These are phyloP conservation scores for Aristolochia contorta DNA, from an alignment of 164 flowering plant species.

Conservation along the genomic window DNA sequence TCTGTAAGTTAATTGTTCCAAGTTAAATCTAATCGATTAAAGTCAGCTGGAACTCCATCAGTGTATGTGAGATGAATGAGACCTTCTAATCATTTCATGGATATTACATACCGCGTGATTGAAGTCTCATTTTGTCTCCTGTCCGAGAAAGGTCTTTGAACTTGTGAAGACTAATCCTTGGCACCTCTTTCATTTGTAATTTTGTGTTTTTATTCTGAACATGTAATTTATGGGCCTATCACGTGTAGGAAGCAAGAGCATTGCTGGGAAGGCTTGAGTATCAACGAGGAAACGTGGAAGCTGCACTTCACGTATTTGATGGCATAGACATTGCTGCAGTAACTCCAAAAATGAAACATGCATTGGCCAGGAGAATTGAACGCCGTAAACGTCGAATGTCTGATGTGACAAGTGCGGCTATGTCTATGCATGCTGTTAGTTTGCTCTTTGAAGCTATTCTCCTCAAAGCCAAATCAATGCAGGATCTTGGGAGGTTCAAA, in stretches of 20 bases:
- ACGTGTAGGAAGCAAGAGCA: conserved; percentile 85
- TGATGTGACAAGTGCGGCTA: conserved; percentile 39
- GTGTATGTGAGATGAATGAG: no score
- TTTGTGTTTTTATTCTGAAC: neutral
- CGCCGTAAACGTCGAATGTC: conserved; percentile 43
- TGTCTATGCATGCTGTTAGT: conserved; percentile 82
- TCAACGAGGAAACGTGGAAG: conserved; percentile 79
- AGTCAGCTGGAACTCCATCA: no score
- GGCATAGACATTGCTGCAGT: conserved; percentile 82
- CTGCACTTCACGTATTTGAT: conserved; percentile 85
- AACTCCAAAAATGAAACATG: conserved; percentile 48
- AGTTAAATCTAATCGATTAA: no score
- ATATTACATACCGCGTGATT: no score
- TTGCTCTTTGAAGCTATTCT: conserved; percentile 79
- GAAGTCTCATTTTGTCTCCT: no score
- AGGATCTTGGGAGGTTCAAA: conserved; percentile 54
- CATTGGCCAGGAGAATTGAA: conserved; percentile 52
- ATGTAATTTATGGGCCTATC: neutral
- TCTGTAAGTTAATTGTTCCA: no score
- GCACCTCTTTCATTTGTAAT: no score
- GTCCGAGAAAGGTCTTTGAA: no score
- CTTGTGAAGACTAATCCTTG: no score
- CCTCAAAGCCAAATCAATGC: conserved; percentile 77
- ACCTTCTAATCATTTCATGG: no score
- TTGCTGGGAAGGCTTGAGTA: conserved; percentile 84